Percentiles rank a stretch among this genome's conserved stretches.
Evolutionary conservation across 805 yeast genomes (phyloP).

Genomic region (Wickerhamiella nectarea): DNA sequence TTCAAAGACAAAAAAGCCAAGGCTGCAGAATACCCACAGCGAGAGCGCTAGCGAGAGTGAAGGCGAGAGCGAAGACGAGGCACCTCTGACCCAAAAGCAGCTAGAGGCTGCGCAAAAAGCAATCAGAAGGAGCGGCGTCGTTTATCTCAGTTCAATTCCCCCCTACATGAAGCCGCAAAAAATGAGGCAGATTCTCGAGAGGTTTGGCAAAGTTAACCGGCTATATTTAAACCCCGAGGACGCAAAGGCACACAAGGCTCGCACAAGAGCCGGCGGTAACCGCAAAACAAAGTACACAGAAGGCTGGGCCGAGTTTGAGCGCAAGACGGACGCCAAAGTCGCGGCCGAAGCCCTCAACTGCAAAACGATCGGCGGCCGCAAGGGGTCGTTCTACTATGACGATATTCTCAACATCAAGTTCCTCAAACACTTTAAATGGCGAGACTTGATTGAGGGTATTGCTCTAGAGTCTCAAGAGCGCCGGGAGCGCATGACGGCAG

Average conservation of each 20-base stretch:
- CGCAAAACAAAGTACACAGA: conserved; percentile 77
- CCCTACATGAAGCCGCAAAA: conserved; percentile 96
- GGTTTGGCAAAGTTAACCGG: conserved; percentile 83
- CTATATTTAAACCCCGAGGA: conserved; percentile 81
- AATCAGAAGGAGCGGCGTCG: conserved; percentile 70
- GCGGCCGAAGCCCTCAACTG: conserved; percentile 82
- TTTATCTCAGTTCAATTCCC: conserved; percentile 82
- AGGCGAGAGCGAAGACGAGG: conserved; percentile 18
- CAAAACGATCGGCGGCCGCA: conserved; percentile 81
- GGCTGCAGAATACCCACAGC: conserved; percentile 5
- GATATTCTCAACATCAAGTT: conserved; percentile 87
- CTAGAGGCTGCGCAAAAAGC: conserved; percentile 29
- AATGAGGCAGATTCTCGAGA: conserved; percentile 60
- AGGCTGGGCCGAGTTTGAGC: conserved; percentile 91
- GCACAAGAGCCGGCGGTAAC: conserved; percentile 84
- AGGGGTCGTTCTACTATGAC: conserved; percentile 81
- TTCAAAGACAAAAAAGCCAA: conserved; percentile 4
- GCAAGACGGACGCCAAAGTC: conserved; percentile 75
- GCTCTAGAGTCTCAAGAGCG: conserved; percentile 80
- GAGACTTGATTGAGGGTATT: conserved; percentile 83
- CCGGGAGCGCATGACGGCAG: conserved; percentile 76
- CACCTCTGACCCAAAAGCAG: conserved; percentile 25
- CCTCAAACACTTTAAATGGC: conserved; percentile 87
- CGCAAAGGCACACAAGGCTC: conserved; percentile 41
- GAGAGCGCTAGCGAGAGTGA: conserved; percentile 18